These are phyloP conservation scores for Populus alba DNA, from an alignment of 345 rosid genomes.

Conservation along the genomic window DNA sequence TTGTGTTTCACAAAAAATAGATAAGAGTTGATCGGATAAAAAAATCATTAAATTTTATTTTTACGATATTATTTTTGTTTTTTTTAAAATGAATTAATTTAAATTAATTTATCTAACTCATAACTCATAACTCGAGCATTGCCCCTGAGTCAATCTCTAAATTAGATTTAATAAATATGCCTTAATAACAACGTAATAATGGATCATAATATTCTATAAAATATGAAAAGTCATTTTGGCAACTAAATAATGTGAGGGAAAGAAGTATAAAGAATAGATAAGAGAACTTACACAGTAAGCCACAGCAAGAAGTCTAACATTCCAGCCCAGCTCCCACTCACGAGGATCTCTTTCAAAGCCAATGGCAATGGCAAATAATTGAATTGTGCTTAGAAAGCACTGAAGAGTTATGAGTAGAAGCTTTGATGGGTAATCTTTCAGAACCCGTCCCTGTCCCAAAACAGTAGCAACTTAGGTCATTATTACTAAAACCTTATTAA, in stretches of 20 bases:
- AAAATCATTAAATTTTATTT: too few relatives aligned
- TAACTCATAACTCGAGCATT: too few relatives aligned
- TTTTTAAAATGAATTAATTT: too few relatives aligned
- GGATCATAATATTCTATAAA: too few relatives aligned
- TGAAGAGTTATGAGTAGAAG: constrained; percentile 78
- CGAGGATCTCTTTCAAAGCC: constrained; percentile 64
- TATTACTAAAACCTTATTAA: too few relatives aligned
- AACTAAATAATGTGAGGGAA: neutral
- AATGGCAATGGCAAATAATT: constrained; percentile 70
- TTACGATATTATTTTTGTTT: too few relatives aligned
- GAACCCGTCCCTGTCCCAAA: constrained; percentile 47
- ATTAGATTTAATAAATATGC: too few relatives aligned
- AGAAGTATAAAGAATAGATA: neutral
- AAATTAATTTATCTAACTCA: too few relatives aligned
- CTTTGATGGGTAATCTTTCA: constrained; percentile 74
- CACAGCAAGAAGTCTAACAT: constrained; percentile 68
- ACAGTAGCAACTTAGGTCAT: neutral
- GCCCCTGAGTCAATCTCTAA: too few relatives aligned
- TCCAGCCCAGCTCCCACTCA: constrained; percentile 83
- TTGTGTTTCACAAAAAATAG: too few relatives aligned
- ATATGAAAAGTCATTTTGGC: neutral
- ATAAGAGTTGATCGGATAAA: too few relatives aligned
- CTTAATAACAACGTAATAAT: too few relatives aligned
- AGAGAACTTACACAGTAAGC: constrained; percentile 59
- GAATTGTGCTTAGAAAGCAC: constrained; percentile 70